Conservation (phyloP, 352 stramenopile genomes). For the Sclerospora graminicola region DNA sequence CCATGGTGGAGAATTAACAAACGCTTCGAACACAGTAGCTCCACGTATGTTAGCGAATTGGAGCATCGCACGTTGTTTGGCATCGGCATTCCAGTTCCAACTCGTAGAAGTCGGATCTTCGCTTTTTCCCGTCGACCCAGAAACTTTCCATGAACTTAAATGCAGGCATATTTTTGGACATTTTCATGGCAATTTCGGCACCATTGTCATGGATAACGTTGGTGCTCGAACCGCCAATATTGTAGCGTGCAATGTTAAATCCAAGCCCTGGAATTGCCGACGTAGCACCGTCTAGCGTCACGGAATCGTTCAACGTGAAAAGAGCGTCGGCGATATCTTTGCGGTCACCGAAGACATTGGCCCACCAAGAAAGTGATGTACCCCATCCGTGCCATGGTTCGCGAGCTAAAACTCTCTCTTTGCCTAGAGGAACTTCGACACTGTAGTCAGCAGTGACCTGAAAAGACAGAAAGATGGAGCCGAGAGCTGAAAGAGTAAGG, state of each 20-base stretch:
- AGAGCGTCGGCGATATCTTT: slow-evolving; percentile 40
- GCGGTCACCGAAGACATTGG: slow-evolving; percentile 48
- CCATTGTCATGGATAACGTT: slow-evolving; percentile 36
- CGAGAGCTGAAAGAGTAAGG: too few species aligned
- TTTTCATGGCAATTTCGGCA: slow-evolving; percentile 31
- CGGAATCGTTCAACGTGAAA: slow-evolving; percentile 33
- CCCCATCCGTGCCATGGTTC: slow-evolving; percentile 44
- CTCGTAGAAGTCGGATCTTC: slow-evolving; percentile 25
- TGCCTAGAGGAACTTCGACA: too few species aligned
- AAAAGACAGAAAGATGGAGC: too few species aligned
- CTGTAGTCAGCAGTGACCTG: too few species aligned
- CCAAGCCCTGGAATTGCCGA: slow-evolving; percentile 27
- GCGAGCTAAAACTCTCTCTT: too few species aligned
- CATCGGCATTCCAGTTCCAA: slow-evolving; percentile 41
- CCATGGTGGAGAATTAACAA: slow-evolving; percentile 52
- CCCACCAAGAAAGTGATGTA: slow-evolving; percentile 52
- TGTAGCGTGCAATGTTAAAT: slow-evolving; percentile 57
- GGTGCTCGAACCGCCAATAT: slow-evolving; percentile 35
- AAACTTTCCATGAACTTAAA: slow-evolving; percentile 51
- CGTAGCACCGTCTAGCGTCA: slow-evolving; percentile 15
- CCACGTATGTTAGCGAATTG: slow-evolving; percentile 26
- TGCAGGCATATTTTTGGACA: slow-evolving; percentile 33
- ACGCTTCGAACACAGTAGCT: slow-evolving; percentile 34
- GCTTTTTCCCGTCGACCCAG: slow-evolving; percentile 39
- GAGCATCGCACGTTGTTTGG: slow-evolving; percentile 34